These are phyloP conservation scores for Malbranchea cinnamomea DNA, from an alignment of 2,329 filamentous ascomycete genomes.

Conservation along the genomic window DNA sequence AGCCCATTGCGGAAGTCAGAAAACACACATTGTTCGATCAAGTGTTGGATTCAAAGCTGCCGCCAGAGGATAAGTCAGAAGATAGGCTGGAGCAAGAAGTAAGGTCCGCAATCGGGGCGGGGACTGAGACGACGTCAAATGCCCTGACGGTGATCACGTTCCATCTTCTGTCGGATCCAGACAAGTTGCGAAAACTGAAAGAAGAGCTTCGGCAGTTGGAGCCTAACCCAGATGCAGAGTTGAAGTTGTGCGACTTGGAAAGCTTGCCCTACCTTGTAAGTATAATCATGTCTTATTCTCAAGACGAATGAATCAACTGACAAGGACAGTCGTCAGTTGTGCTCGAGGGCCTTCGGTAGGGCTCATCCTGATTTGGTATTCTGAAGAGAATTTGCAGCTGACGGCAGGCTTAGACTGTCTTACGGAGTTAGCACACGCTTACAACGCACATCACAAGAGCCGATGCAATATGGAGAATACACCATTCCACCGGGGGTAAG, in stretches of 20 bases:
- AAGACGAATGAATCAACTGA: not conserved
- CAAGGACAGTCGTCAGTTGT: conserved; percentile 10
- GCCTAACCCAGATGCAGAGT: not conserved
- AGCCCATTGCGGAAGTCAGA: not conserved
- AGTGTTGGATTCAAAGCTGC: conserved; percentile 19
- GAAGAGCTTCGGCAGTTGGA: conserved; percentile 5
- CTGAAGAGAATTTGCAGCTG: not conserved
- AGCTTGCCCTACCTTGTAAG: conserved; percentile 10
- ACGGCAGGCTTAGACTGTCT: conserved; percentile 7
- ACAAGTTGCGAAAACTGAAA: conserved; percentile 4
- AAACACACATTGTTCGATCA: conserved; percentile 19
- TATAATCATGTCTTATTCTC: not conserved
- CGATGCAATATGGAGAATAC: conserved; percentile 9
- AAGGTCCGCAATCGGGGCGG: conserved; percentile 18
- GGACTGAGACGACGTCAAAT: conserved; percentile 22
- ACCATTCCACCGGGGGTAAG: conserved; percentile 12
- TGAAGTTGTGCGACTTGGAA: conserved; percentile 6
- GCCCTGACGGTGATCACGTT: conserved; percentile 12
- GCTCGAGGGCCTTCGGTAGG: conserved; percentile 10
- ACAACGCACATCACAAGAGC: conserved; percentile 9
- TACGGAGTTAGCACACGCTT: conserved; percentile 12
- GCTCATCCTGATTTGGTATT: not conserved
- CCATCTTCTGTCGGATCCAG: conserved; percentile 8
- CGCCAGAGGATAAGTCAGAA: conserved; percentile 21
- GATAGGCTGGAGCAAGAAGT: conserved; percentile 20